phyloP scores from a whole-genome alignment of 305 asterid genomes.

The Petunia hybrid region DNA sequence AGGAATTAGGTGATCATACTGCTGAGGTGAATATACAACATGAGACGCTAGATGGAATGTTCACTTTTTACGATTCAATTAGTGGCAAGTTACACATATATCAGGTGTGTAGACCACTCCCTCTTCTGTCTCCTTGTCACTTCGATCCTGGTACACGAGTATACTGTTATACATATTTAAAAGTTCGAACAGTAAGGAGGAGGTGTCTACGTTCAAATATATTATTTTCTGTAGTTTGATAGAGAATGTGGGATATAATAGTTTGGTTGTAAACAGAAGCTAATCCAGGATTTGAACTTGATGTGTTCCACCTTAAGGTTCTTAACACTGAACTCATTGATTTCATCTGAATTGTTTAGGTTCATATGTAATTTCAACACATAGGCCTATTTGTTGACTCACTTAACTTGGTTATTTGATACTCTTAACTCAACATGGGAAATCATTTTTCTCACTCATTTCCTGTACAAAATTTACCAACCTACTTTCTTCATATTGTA shows the following conservation, averaged over 20 bases:
- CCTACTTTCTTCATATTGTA: constrained; percentile 43
- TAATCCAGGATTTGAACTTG: too few species aligned
- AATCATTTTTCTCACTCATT: background rate
- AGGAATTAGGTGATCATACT: constrained; percentile 86
- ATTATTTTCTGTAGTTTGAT: background rate
- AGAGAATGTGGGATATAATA: background rate
- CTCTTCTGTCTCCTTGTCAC: constrained; percentile 32
- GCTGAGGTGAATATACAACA: constrained; percentile 79
- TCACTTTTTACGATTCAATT: constrained; percentile 87
- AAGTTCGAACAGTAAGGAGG: background rate
- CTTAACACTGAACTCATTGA: background rate
- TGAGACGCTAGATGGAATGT: constrained; percentile 79
- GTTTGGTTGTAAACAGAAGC: background rate
- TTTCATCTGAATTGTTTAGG: constrained; percentile 1
- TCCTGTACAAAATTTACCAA: background rate
- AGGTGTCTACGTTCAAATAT: background rate
- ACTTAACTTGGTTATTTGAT: background rate
- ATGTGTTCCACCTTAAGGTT: too few species aligned
- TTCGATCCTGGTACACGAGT: background rate
- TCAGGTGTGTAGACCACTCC: constrained; percentile 64
- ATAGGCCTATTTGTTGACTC: background rate
- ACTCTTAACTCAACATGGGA: background rate
- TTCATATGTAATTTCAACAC: background rate
- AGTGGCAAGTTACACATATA: constrained; percentile 78
- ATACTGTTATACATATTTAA: background rate